Conservation (phyloP, 2,329 filamentous ascomycete species). For the Colletotrichum incanum region DNA sequence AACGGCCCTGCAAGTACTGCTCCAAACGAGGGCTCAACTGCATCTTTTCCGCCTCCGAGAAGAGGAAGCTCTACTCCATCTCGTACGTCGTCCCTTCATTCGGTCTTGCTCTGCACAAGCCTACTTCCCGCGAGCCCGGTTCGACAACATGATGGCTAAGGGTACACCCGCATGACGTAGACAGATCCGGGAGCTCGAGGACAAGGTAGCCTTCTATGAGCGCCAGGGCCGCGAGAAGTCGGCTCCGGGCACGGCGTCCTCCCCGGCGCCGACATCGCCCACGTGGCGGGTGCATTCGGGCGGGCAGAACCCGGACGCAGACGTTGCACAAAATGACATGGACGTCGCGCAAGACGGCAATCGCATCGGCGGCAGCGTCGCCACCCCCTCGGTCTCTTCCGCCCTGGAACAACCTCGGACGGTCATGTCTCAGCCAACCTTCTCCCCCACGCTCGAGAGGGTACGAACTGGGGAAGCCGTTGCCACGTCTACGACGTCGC, state of each 20-base stretch:
- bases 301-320: not conserved
- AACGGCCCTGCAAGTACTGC: conserved; percentile 38
- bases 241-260: not conserved
- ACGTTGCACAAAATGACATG: not conserved
- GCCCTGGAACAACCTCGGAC: not conserved
- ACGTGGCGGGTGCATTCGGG: not conserved
- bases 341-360: not conserved
- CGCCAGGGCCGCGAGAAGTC: conserved; percentile 13
- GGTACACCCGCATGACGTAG: not conserved
- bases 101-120: not conserved
- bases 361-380: not conserved
- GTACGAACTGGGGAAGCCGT: not conserved
- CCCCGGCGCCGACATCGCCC: conserved; percentile 1
- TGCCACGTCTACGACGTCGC: not conserved
- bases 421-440: conserved; percentile 12
- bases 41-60: conserved; percentile 21
- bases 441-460: conserved; percentile 6
- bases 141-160: not conserved
- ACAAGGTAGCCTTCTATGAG: conserved; percentile 26
- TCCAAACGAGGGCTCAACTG: conserved; percentile 25
- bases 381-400: not conserved
- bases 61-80: conserved; percentile 38
- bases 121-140: not conserved
- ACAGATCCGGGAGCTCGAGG: conserved; percentile 18
- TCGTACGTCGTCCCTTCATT: conserved; percentile 10